Evolutionary conservation across 345 rosid species (phyloP), one percentile per base, ranked within the genome.

Genomic region (Leavenworthia alabamica): DNA sequence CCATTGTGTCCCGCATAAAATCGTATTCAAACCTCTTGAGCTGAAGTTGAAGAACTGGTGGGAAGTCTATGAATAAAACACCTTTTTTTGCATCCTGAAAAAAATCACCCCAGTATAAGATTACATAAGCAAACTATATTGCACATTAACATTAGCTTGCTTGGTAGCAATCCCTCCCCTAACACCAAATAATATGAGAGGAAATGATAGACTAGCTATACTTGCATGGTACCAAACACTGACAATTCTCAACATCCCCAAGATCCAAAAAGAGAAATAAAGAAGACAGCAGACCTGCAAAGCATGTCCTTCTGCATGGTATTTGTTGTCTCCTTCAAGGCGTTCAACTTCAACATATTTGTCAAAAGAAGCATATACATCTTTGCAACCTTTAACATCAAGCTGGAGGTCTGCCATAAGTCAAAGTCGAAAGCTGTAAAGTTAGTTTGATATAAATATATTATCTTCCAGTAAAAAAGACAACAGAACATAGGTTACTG

Each of bases 301-400:
- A 60, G 89, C 96, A 74, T 83, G 87, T 44, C 84, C 82, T 78
- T 85, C 97, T 5, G 99, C 95, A 62, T 89, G 97, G 66, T 93
- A 93, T 44, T 93, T 93, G 78, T 93, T 93, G 71, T 93, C 99
- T 49, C 97, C 99, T 77, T 93, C 99, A 48, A 93, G 94, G 19
- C 91, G 80, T 77, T 93, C 99, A 61, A 93, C 96, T 77, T 93
- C 99, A n/a, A 93, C 97, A 80, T 89, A 93, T 71, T 89, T 87
- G 79, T 93, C 97, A 79, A 93, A 93, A 57, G 99, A 93, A 66
- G 88, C 91, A 81, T 93, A 93, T 54, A 93, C 91, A 81, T 93
- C 99, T 47, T 81, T 82, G 72, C 97, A 93, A 60, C 94, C 99
- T 77, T 93, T 93, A 39, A 93, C 99, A 74, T 93, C 99, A 76